phyloP scores from a whole-genome alignment of 2,329 filamentous ascomycete species.

The Neonectria faginata region DNA sequence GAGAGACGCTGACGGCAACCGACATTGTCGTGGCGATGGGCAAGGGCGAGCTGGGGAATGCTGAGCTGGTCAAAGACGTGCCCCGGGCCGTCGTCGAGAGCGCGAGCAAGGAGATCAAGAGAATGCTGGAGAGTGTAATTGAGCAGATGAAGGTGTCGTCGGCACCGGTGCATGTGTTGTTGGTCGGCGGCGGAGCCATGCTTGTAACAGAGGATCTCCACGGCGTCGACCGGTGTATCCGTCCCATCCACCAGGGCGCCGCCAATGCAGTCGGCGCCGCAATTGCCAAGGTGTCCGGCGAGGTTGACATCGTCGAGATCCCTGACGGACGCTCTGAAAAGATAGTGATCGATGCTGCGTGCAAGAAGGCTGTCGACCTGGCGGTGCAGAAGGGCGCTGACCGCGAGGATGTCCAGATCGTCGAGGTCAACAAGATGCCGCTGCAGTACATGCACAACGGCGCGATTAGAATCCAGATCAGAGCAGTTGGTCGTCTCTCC shows the following conservation, averaged over 20 bases:
- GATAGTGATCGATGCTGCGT: conserved; percentile 54
- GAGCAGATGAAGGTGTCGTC: conserved; percentile 69
- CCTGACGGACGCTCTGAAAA: conserved; percentile 54
- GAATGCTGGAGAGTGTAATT: conserved; percentile 62
- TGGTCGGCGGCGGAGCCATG: conserved; percentile 69
- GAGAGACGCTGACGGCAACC: conserved; percentile 63
- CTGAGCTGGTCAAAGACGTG: conserved; percentile 44
- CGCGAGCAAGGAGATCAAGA: conserved; percentile 54
- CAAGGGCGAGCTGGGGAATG: conserved; percentile 48
- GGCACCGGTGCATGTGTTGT: conserved; percentile 62
- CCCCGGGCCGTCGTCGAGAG: conserved; percentile 35
- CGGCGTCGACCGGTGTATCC: conserved; percentile 62
- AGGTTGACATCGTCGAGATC: conserved; percentile 64
- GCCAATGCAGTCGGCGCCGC: conserved; percentile 72
- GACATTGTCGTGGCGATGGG: conserved; percentile 61
- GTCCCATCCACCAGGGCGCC: conserved; percentile 64
- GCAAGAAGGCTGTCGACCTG: conserved; percentile 48
- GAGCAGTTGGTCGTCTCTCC: conserved; percentile 50
- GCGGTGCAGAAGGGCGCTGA: conserved; percentile 49
- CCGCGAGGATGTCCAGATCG: conserved; percentile 54
- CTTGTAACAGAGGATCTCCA: conserved; percentile 60
- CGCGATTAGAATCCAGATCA: conserved; percentile 50
- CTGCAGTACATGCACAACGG: conserved; percentile 52
- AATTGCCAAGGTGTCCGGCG: conserved; percentile 65
- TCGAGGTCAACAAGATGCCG: conserved; percentile 58